These are phyloP conservation scores for Coemansia sp. DNA, from an alignment of 192 early-diverging fungal species.

Conservation along the genomic window DNA sequence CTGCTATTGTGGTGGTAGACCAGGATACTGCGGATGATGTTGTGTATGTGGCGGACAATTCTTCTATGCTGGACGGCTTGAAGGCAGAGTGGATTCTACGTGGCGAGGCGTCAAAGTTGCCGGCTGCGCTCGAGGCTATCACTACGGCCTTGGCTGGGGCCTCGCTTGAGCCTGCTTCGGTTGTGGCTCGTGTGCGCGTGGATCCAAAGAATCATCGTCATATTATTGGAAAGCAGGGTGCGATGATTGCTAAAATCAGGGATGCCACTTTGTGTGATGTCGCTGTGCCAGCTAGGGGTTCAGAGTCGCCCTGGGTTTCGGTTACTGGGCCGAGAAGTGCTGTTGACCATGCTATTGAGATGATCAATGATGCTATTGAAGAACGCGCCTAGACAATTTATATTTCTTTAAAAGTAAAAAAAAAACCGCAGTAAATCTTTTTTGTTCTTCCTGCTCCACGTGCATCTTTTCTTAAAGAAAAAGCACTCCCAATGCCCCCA, in stretches of 20 bases:
- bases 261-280: constrained; percentile 65
- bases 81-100: constrained; percentile 58
- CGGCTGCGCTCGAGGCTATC: constrained; percentile 37
- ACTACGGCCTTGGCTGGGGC: constrained; percentile 16
- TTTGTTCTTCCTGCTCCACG: too few species aligned
- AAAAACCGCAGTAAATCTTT: too few species aligned
- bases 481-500: too few species aligned
- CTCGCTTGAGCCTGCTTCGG: neutral
- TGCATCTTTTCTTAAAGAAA: too few species aligned
- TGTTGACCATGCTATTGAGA: constrained; percentile 35
- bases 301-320: constrained; percentile 25
- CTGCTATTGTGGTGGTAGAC: constrained; percentile 5
- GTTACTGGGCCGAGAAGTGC: constrained; percentile 26
- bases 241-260: constrained; percentile 73
- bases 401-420: neutral
- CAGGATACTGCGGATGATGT: constrained; percentile 16
- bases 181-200: constrained; percentile 51
- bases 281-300: constrained; percentile 60
- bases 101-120: constrained; percentile 58
- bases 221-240: constrained; percentile 77
- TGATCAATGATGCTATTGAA: constrained; percentile 41
- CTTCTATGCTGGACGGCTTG: constrained; percentile 13
- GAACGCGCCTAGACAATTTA: constrained; percentile 24
- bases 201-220: constrained; percentile 62
- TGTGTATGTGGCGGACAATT: constrained; percentile 17